Percentiles rank a stretch among this genome's conserved stretches.
phyloP scores from a whole-genome alignment of 2,329 filamentous ascomycete genomes.

The Venturia oleaginea region DNA sequence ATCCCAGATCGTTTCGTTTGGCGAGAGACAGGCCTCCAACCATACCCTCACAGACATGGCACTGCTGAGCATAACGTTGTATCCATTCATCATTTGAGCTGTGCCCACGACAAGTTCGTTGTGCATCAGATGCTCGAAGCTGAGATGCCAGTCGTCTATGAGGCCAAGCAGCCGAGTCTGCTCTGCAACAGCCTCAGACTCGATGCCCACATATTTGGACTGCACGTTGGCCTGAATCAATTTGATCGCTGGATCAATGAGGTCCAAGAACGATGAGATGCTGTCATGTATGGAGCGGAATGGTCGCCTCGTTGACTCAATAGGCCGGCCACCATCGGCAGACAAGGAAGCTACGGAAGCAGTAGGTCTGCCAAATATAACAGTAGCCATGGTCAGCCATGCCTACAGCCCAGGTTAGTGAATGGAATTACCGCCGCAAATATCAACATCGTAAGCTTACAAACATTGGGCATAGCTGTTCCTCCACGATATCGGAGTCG shows the following conservation, averaged over 20 bases:
- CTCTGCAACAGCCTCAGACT: background rate
- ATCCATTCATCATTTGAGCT: background rate
- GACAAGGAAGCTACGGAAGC: background rate
- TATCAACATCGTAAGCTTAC: background rate
- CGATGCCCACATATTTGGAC: constrained; percentile 1
- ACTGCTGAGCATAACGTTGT: background rate
- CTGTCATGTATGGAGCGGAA: background rate
- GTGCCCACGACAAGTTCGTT: background rate
- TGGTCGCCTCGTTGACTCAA: background rate
- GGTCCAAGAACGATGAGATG: background rate
- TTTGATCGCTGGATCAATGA: background rate
- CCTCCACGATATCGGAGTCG: background rate
- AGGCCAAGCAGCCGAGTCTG: background rate
- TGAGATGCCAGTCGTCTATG: background rate
- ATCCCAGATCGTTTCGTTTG: constrained; percentile 7
- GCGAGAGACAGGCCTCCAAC: background rate
- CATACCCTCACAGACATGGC: background rate
- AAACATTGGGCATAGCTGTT: constrained; percentile 4
- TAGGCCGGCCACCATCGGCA: background rate
- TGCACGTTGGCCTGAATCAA: background rate
- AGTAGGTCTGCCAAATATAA: background rate
- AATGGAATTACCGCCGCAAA: background rate
- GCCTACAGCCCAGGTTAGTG: background rate
- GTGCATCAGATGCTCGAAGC: background rate
- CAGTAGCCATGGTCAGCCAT: constrained; percentile 3